Base-by-base conservation (phyloP, 108 stramenopile species). In the Discostella pseudostelligera region DNA sequence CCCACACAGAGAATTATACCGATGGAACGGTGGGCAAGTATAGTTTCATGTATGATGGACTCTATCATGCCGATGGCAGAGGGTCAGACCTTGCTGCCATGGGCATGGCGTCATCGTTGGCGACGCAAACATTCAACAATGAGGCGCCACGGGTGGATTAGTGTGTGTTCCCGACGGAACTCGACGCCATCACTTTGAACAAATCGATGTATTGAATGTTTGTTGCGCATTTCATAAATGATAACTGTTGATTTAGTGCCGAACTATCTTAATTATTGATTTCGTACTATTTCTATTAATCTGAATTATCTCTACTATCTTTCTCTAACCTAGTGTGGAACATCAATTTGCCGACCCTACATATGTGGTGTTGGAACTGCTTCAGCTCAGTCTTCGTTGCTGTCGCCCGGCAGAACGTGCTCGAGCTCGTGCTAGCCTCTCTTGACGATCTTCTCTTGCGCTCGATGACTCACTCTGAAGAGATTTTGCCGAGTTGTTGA, bases 391-490 rank as follows among this genome's bases (percentile, higher is more conserved):
- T 16, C 19, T 0, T 1, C n/a, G n/a, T 16, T 13, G 19, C 8
- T 48, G 36, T 16, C 59, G 39, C 26, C 16, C 1, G 39, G 59
- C 42, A 25, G 59, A 32, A 28, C 59, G 59, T 1, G 40, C 40
- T 45, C 59, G 36, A 7, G 59, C 59, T 5, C 22, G 6, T 59
- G 39, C 59, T 36, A 59, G 11, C 16, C 59, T 59, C 59, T 43
- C 21, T 14, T 43, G 59, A 12, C 59, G 59, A 1, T 45, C 43
- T 0, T 59, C 40, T 59, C 59, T 59, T 13, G 39, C 36, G 28
- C 0, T 4, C 3, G 8, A 55, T 21, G 29, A 17, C 16, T 59
- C 25, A 0, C 59, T 45, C 59, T 19, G 17, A 20, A 25, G 39
- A 16, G 26, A 42, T 20, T 26, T 21, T 5, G 39, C 17, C 3